Evolutionary conservation across 192 early-diverging fungal species (phyloP), one percentile per base, ranked within the genome.

Genomic region (Irineochytrium annulatum): DNA sequence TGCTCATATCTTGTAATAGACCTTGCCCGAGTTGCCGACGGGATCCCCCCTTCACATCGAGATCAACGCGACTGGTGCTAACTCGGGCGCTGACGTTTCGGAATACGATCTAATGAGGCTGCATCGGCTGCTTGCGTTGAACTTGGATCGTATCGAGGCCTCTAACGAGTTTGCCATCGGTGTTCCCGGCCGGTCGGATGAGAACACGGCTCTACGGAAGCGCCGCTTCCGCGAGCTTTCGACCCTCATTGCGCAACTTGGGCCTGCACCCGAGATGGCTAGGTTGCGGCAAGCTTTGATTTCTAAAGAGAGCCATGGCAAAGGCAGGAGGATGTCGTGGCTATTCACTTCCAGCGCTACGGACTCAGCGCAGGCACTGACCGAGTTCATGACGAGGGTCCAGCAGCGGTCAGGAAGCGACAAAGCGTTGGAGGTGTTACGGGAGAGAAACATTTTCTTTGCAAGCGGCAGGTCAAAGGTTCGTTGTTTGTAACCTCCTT

Each of bases 191-290:
- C 6, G 6, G 22, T 49, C 46, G 6, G 22, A 22, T 22, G 5
- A 14, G 13, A 24, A 14, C 8, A 17, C 46, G 6, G 13, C 46
- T 8, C 37, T 41, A n/a, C 13, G 26, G 46, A 49, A 49, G 46
- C 6, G 8, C 17, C 11, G 6, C 22, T 91, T 91, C 67, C 86
- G 87, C 41, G 88, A 87, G 44, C 78, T 97, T 1, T 90, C 90
- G 3, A 89, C 85, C 43, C 65, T 97, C 26, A 68, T 97, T 49
- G 86, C 89, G 17, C 89, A 91, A 59, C 76, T 97, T 8, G 94
- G 93, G n/a, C 86, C 90, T 37, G 87, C 89, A 4, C 82, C 91
- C 8, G 88, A 92, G 24, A 71, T 68, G n/a, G 57, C 73, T 19
- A 74, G 76, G 34, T 24, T 71, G 8, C 31, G 34, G 1, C 41